These are phyloP conservation scores for Fragilaria radians DNA, from an alignment of 108 stramenopile species.

Conservation along the genomic window DNA sequence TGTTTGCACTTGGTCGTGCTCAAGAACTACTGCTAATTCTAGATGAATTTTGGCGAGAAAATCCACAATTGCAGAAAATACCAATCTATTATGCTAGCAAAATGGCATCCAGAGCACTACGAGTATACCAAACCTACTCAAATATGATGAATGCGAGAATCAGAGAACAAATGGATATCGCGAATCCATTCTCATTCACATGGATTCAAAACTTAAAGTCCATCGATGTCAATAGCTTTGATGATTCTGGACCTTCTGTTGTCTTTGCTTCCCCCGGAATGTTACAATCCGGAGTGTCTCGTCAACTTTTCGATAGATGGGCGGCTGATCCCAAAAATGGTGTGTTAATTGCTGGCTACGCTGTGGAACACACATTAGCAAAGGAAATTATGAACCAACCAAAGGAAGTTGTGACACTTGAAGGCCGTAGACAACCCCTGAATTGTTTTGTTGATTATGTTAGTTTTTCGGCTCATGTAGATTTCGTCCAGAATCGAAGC, in stretches of 20 bases:
- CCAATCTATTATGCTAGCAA: constrained; percentile 96
- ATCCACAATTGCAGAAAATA: constrained; percentile 90
- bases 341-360: constrained; percentile 96
- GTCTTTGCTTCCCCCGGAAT: constrained; percentile 99
- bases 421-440: constrained; percentile 86
- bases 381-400: constrained; percentile 93
- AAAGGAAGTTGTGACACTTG: constrained; percentile 92
- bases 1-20: constrained; percentile 95
- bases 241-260: constrained; percentile 89
- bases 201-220: constrained; percentile 84
- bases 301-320: constrained; percentile 97
- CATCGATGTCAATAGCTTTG: constrained; percentile 86
- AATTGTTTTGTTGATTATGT: constrained; percentile 94
- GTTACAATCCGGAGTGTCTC: constrained; percentile 92
- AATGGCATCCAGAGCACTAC: constrained; percentile 85
- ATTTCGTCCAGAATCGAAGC: constrained; percentile 91
- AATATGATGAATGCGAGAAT: constrained; percentile 98
- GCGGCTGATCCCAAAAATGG: constrained; percentile 93
- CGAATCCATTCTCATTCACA: constrained; percentile 90
- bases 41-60: constrained; percentile 97
- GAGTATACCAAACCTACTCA: constrained; percentile 97
- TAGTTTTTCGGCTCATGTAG: constrained; percentile 97
- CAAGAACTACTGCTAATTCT: constrained; percentile 96
- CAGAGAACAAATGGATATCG: constrained; percentile 88
- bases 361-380: constrained; percentile 97